These are phyloP conservation scores for Hippophae gyantsensis DNA, from an alignment of 306 rosid genomes.

Conservation along the genomic window DNA sequence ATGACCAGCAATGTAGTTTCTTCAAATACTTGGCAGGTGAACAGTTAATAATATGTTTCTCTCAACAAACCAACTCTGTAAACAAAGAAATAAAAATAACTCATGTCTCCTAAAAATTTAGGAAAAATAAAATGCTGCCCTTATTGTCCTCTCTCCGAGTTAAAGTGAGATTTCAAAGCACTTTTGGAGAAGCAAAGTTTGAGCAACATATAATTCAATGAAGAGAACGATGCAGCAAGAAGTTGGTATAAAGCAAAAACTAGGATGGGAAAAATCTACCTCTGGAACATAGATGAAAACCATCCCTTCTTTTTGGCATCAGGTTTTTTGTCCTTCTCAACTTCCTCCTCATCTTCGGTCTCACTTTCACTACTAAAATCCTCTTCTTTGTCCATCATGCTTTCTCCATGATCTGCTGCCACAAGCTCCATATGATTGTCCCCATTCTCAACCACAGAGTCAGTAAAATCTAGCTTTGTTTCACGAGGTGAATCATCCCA, in stretches of 20 bases:
- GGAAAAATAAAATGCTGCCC: too few relatives aligned
- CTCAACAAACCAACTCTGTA: too few relatives aligned
- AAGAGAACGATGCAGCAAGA: too few relatives aligned
- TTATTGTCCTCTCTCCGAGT: too few relatives aligned
- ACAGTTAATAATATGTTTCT: too few relatives aligned
- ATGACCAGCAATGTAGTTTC: too few relatives aligned
- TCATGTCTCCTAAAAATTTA: too few relatives aligned
- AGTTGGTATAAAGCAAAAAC: not conserved
- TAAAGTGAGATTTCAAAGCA: too few relatives aligned
- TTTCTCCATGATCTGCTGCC: constrained; percentile 84
- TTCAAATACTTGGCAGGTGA: too few relatives aligned
- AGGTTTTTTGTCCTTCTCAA: constrained; percentile 49
- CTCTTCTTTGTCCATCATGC: constrained; percentile 99
- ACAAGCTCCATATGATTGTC: constrained; percentile 52
- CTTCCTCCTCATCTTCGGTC: constrained; percentile 64
- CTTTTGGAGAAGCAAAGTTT: too few relatives aligned
- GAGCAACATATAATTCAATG: too few relatives aligned
- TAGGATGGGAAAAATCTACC: constrained; percentile 30
- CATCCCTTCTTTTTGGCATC: constrained; percentile 88
- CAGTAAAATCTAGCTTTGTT: constrained; percentile 77
- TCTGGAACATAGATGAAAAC: constrained; percentile 96
- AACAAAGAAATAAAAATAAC: too few relatives aligned
- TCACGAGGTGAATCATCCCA: constrained; percentile 61
- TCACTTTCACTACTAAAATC: constrained; percentile 82
- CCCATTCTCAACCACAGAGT: constrained; percentile 53